Base-by-base conservation (phyloP, 2,329 filamentous ascomycete species). In the Bipolaris sorokiniana region DNA sequence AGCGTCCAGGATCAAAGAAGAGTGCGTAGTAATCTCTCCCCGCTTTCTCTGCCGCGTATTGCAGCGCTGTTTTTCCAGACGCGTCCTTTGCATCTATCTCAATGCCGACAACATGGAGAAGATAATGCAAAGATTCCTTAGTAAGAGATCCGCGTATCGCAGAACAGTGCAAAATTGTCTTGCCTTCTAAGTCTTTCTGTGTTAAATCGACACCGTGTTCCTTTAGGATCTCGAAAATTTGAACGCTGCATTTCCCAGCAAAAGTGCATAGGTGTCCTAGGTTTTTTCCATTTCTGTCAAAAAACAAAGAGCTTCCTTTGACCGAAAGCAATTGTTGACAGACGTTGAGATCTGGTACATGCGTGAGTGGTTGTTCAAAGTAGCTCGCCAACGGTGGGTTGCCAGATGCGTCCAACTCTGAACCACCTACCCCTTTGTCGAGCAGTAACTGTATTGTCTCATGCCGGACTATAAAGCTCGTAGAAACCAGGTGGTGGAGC, bases 371-470 rank as follows among this genome's bases (percentile, higher is more conserved):
- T n/a, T 15, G 13, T 52, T 49, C 11, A 22, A 57, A n/a, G 47
- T 56, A 60, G 33, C 20, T 54, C 23, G 36, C 49, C n/a, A 57
- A 44, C 5, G 54, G 53, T 41, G 41, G 54, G 15, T 36, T 33
- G 7, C 58, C 41, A 48, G 47, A 57, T 40, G 10, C 28, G 33
- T 56, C 53, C 26, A 60, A 44, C 47, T 47, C 58, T 48, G n/a
- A 56, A 34, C 54, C 37, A 48, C 46, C 46, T 22, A 48, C 45
- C 5, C 50, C 53, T 34, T 57, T 50, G 42, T 54, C 41, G 23
- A 60, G 58, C 31, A 60, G 46, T 36, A 56, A 51, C n/a, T 54
- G 45, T 45, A 56, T 26, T 38, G 54, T 56, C 53, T 60, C 49
- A 45, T 28, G 3, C 23, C 22, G 26, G 38, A 15, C 36, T 2